Evolutionary conservation across 2,329 filamentous ascomycete genomes (phyloP).

Genomic region (Cordyceps militaris): DNA sequence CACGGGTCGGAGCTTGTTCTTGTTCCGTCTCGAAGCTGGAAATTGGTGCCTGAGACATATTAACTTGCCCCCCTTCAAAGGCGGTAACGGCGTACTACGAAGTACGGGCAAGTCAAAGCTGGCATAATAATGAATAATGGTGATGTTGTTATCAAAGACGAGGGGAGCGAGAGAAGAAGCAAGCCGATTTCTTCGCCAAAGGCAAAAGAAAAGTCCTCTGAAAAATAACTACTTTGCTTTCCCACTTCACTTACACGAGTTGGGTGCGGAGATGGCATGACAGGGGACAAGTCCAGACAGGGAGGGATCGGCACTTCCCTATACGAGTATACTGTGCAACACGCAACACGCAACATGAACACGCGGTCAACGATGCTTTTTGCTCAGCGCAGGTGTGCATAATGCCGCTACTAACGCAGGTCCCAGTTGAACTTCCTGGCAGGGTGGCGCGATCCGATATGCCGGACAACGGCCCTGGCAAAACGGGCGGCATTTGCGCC

Average conservation of each 20-base stretch:
- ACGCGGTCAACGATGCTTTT: neutral
- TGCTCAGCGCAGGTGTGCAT: neutral
- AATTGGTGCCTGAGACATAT: conserved; percentile 9
- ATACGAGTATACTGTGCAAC: neutral
- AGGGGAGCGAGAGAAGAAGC: too few species aligned
- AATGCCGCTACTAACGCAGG: conserved; percentile 9
- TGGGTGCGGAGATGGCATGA: neutral
- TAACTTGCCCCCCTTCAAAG: neutral
- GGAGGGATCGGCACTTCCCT: neutral
- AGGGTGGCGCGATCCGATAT: conserved; percentile 1
- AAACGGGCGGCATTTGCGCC: conserved; percentile 6
- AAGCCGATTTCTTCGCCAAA: too few species aligned
- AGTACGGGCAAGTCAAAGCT: too few species aligned
- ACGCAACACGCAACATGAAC: too few species aligned
- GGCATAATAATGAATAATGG: too few species aligned
- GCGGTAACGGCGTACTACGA: neutral
- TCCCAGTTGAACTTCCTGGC: conserved; percentile 2
- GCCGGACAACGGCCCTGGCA: neutral
- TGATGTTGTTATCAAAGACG: too few species aligned
- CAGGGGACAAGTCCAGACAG: neutral
- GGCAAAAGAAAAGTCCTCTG: too few species aligned
- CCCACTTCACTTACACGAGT: neutral
- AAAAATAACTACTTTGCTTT: too few species aligned
- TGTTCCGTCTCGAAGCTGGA: neutral
- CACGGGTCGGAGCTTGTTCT: neutral